Conservation (phyloP, 2,329 filamentous ascomycete species). For the Camptophora hylomeconis region DNA sequence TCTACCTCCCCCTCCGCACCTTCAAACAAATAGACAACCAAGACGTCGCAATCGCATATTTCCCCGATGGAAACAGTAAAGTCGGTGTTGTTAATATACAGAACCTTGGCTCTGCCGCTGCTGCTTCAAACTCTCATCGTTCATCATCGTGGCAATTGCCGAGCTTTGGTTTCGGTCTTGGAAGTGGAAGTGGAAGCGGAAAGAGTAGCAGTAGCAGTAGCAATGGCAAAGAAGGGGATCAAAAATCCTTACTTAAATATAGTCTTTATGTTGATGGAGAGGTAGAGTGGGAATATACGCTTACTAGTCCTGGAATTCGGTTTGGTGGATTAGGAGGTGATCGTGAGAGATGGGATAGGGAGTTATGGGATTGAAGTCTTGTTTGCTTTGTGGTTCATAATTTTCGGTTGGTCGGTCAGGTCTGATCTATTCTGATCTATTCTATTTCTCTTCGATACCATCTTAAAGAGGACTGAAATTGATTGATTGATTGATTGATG, state of each 20-base stretch:
- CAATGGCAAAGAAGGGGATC: conserved; percentile 37
- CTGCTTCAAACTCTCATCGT: too few relatives aligned
- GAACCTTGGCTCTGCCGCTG: conserved; percentile 9
- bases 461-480: too few relatives aligned
- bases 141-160: too few relatives aligned
- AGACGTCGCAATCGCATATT: conserved; percentile 74
- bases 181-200: conserved; percentile 41
- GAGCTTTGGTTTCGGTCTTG: too few relatives aligned
- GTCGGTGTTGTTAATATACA: conserved; percentile 75
- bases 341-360: too few relatives aligned
- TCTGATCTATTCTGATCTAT: too few relatives aligned
- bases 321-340: too few relatives aligned
- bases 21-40: conserved; percentile 71
- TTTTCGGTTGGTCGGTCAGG: too few relatives aligned
- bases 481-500: too few relatives aligned
- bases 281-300: conserved; percentile 54
- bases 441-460: too few relatives aligned
- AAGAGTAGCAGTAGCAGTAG: conserved; percentile 19
- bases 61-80: conserved; percentile 74
- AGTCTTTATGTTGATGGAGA: conserved; percentile 69
- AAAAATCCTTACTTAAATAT: conserved; percentile 58
- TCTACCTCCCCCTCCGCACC: conserved; percentile 73
- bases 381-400: too few relatives aligned
- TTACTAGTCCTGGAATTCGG: conserved; percentile 27
- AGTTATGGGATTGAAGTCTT: too few relatives aligned